Base-by-base conservation (phyloP, 1,139 yeast genomes). In the Geotrichum cucujoidarum region DNA sequence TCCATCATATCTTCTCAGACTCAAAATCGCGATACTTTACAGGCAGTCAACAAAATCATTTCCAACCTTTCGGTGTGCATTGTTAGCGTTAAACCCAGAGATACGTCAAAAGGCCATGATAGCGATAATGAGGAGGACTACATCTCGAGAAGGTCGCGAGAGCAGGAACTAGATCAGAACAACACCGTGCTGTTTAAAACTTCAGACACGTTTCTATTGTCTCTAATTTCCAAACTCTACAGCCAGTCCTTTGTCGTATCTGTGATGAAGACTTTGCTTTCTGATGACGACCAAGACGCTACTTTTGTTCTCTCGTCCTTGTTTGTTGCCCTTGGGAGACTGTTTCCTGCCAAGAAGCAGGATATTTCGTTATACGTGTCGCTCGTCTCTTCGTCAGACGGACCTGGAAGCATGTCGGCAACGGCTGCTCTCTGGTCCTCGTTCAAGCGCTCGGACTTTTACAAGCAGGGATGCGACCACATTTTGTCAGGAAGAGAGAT, bases 291-390 rank as follows among this genome's bases (percentile, higher is more conserved):
- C 6, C n/a, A n/a, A n/a, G 16, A 17, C 8, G 27, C 40, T 6
- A 40, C 54, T 6, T 44, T 49, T 22, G 24, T 40, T 2, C 49
- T 58, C n/a, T 56, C 60, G 3, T 51, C 58, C 1, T 41, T 56
- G 18, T 57, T 54, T 47, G 54, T 54, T 2, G 43, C 52, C n/a
- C 49, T 63, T 18, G 52, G 58, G 10, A 42, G 53, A 24, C 40
- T 63, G n/a, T 54, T 40, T 32, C 65, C 64, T 2, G 24, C 48
- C 2, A 51, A 53, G n/a, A 55, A 60, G 18, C 53, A 57, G 20
- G 57, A 59, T 13, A 39, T 65, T 24, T 44, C 60, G 43, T 53
- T 64, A 13, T 57, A 56, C 33, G 45, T 65, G 27, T 54, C 63
- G 3, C 48, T 64, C 10, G 57, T 57, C 2, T 45, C 60, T 4